Conservation (phyloP, 345 rosid species). For the Populus deltoides region DNA sequence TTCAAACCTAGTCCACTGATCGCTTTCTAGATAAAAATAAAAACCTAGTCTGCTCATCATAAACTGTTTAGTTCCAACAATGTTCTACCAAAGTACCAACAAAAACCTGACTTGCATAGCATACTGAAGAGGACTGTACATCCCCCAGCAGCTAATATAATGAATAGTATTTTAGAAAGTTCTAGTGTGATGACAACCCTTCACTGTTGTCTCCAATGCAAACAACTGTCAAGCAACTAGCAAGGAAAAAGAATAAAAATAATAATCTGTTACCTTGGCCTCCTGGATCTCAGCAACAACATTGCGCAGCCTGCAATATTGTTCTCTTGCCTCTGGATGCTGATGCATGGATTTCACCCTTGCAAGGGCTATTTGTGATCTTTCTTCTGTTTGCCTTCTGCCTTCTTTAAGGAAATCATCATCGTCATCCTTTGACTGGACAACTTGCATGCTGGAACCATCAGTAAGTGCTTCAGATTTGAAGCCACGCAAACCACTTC, state of each 20-base stretch:
- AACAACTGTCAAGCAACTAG: not conserved
- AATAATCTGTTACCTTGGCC: slow-evolving; percentile 51
- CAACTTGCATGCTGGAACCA: slow-evolving; percentile 36
- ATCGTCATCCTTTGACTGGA: slow-evolving; percentile 60
- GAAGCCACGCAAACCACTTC: slow-evolving; percentile 89
- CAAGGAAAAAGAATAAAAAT: not conserved
- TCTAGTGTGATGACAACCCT: not conserved
- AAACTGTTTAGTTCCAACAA: too few relatives aligned
- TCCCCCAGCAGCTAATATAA: not conserved
- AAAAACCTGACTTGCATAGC: not conserved
- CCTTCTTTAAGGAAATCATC: slow-evolving; percentile 81
- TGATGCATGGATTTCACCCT: slow-evolving; percentile 92
- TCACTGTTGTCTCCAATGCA: not conserved
- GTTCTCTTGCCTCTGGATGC: slow-evolving; percentile 89
- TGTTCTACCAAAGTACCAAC: not conserved
- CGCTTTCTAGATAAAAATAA: not conserved
- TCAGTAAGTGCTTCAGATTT: slow-evolving; percentile 53
- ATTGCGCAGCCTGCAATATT: slow-evolving; percentile 67
- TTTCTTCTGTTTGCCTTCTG: slow-evolving; percentile 79
- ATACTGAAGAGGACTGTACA: not conserved
- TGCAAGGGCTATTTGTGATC: slow-evolving; percentile 75
- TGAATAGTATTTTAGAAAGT: not conserved
- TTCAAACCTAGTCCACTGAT: not conserved
- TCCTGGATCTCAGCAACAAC: slow-evolving; percentile 77
- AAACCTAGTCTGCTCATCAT: too few relatives aligned